phyloP scores from a whole-genome alignment of 768 basidiomycete species.

The Astraeus odoratus region DNA sequence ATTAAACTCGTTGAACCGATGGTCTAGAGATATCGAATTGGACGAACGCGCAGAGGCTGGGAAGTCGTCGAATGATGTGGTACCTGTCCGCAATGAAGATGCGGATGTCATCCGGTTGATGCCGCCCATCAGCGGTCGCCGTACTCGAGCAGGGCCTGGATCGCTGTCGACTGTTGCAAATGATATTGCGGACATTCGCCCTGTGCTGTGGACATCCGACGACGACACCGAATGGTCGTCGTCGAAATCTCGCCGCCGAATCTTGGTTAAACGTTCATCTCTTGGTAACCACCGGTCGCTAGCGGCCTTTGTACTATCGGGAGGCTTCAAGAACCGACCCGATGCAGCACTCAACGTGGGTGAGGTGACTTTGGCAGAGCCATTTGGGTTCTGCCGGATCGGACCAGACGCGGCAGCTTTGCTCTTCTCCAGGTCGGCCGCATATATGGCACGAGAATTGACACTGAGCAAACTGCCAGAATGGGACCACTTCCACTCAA shows the following conservation, averaged over 20 bases:
- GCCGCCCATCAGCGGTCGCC: slow-evolving; percentile 55
- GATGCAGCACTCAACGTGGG: slow-evolving; percentile 56
- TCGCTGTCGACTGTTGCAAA: slow-evolving; percentile 83
- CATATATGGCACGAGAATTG: slow-evolving; percentile 26
- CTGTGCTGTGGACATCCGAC: slow-evolving; percentile 72
- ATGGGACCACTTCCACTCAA: slow-evolving; percentile 53
- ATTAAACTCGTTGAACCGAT: slow-evolving; percentile 71
- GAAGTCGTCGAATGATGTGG: slow-evolving; percentile 66
- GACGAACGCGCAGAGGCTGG: slow-evolving; percentile 70
- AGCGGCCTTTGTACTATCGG: slow-evolving; percentile 27
- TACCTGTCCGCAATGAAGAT: slow-evolving; percentile 53
- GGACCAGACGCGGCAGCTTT: slow-evolving; percentile 57
- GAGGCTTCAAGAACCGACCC: slow-evolving; percentile 43
- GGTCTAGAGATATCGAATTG: slow-evolving; percentile 71
- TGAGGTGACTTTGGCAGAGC: slow-evolving; percentile 32
- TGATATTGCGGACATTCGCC: slow-evolving; percentile 71
- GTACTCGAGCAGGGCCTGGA: slow-evolving; percentile 66
- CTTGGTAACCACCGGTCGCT: slow-evolving; percentile 43
- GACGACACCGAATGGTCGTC: slow-evolving; percentile 91
- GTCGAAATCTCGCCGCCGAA: slow-evolving; percentile 75
- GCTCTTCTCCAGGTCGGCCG: slow-evolving; percentile 31
- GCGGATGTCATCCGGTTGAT: slow-evolving; percentile 73
- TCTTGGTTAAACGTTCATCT: slow-evolving; percentile 66
- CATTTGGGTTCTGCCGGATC: slow-evolving; percentile 51
- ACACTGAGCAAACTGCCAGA: slow-evolving; percentile 38